Conservation (phyloP, 805 yeast species). For the Yarrowia phangngaensis region DNA sequence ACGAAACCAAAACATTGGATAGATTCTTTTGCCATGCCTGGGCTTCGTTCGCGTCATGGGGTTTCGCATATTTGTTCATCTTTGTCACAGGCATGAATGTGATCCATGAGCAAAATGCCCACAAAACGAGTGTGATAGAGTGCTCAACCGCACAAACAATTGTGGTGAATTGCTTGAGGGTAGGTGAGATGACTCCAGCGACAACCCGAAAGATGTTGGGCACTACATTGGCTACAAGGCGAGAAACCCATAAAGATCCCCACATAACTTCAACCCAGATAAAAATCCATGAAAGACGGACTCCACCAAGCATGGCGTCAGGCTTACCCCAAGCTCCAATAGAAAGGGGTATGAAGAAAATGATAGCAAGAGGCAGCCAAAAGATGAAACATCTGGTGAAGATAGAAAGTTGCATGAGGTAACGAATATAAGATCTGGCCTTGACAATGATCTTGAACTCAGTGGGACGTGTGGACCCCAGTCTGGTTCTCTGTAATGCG, state of each 20-base stretch:
- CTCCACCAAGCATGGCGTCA: slow-evolving; percentile 38
- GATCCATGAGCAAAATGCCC: slow-evolving; percentile 41
- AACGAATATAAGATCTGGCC: slow-evolving; percentile 29
- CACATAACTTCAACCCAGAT: slow-evolving; percentile 44
- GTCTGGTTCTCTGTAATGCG: slow-evolving; percentile 15
- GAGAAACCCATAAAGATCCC: slow-evolving; percentile 40
- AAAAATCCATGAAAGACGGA: slow-evolving; percentile 41
- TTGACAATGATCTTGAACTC: slow-evolving; percentile 29
- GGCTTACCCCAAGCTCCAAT: slow-evolving; percentile 40
- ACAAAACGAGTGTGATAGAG: slow-evolving; percentile 38
- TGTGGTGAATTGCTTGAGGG: slow-evolving; percentile 36
- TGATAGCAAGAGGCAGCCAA: slow-evolving; percentile 41
- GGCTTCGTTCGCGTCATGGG: slow-evolving; percentile 28
- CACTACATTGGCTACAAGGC: slow-evolving; percentile 39
- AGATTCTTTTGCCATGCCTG: slow-evolving; percentile 41
- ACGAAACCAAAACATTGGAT: slow-evolving; percentile 40
- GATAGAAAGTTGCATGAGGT: slow-evolving; percentile 31
- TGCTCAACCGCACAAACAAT: slow-evolving; percentile 40
- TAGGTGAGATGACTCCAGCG: slow-evolving; percentile 38
- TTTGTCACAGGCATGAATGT: slow-evolving; percentile 40
- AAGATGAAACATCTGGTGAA: slow-evolving; percentile 38
- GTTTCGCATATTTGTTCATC: slow-evolving; percentile 33
- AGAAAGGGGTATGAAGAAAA: slow-evolving; percentile 42
- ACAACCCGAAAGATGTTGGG: slow-evolving; percentile 36
- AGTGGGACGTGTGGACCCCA: slow-evolving; percentile 12